These are phyloP conservation scores for Scenedesmus sp. DNA, from an alignment of 163 green algal species.

Conservation along the genomic window DNA sequence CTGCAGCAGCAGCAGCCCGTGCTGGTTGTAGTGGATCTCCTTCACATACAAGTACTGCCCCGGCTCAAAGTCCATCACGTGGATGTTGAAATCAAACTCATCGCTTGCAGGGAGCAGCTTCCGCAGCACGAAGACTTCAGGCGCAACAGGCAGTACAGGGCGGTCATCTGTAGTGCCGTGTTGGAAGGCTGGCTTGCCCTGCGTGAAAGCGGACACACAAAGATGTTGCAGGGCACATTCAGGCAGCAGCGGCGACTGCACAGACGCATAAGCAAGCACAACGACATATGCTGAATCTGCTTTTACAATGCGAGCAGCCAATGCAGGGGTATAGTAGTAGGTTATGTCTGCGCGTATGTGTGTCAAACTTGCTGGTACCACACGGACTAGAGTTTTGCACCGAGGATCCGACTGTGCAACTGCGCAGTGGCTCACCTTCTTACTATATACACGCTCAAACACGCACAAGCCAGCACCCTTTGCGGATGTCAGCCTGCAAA, in stretches of 20 bases:
- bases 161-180: constrained; percentile 74
- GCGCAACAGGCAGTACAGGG: constrained; percentile 69
- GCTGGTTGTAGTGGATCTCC: constrained; percentile 99
- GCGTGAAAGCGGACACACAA: not conserved
- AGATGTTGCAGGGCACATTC: not conserved
- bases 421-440: constrained; percentile 8
- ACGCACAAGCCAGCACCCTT: constrained; percentile 78
- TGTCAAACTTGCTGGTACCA: not conserved
- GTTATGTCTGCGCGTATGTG: not conserved
- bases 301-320: not conserved
- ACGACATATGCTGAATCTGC: not conserved
- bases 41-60: constrained; percentile 94
- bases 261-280: not conserved
- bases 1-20: constrained; percentile 94
- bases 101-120: constrained; percentile 91
- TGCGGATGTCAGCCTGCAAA: constrained; percentile 61
- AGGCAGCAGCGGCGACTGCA: not conserved
- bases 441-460: constrained; percentile 80
- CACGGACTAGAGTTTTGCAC: not conserved
- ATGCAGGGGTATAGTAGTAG: not conserved
- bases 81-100: constrained; percentile 97
- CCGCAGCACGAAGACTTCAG: constrained; percentile 92
- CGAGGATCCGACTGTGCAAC: not conserved
- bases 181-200: constrained; percentile 65
- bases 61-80: constrained; percentile 97